A percentile compares a stretch with the other conserved stretches of the same genome.
These are phyloP conservation scores for Staphylotrichum longicolle DNA, from an alignment of 495 filamentous ascomycete species.

Conservation along the genomic window DNA sequence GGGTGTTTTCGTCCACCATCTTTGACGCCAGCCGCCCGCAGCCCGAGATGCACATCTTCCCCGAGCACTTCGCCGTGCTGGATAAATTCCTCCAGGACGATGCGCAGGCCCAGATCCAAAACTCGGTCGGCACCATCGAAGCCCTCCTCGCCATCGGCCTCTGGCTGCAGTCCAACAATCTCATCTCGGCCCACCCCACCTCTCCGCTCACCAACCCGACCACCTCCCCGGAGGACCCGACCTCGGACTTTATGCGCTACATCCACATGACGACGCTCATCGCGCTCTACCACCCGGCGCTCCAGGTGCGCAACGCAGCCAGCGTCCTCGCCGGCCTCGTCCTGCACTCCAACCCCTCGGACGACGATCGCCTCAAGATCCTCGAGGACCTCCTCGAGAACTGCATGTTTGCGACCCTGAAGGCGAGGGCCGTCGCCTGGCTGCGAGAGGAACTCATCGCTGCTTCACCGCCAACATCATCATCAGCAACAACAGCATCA, in stretches of 20 bases:
- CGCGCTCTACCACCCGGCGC: slow-evolving; percentile 64
- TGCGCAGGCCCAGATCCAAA: slow-evolving; percentile 36
- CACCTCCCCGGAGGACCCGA: slow-evolving; percentile 24
- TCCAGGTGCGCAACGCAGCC: slow-evolving; percentile 68
- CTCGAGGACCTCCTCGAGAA: slow-evolving; percentile 80
- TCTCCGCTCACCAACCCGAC: slow-evolving; percentile 20
- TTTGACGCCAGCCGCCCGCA: slow-evolving; percentile 48
- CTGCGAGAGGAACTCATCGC: slow-evolving; percentile 77
- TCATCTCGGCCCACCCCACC: slow-evolving; percentile 28
- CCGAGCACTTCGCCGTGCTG: slow-evolving; percentile 59
- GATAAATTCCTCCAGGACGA: slow-evolving; percentile 57
- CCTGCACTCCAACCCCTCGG: slow-evolving; percentile 73
- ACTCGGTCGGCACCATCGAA: slow-evolving; percentile 44
- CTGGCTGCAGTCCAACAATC: slow-evolving; percentile 45
- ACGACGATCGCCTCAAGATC: slow-evolving; percentile 66
- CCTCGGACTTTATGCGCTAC: slow-evolving; percentile 51
- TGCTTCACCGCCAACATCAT: slow-evolving; percentile 23
- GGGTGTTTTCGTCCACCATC: slow-evolving; percentile 52
- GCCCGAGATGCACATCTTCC: slow-evolving; percentile 58
- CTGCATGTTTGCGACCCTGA: slow-evolving; percentile 71
- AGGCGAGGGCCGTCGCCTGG: slow-evolving; percentile 81
- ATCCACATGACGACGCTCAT: slow-evolving; percentile 62
- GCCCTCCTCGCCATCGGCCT: slow-evolving; percentile 51
- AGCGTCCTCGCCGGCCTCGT: slow-evolving; percentile 69
- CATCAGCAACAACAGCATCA: background rate